Conservation (phyloP, 495 filamentous ascomycete species). For the Penicillium silybi region DNA sequence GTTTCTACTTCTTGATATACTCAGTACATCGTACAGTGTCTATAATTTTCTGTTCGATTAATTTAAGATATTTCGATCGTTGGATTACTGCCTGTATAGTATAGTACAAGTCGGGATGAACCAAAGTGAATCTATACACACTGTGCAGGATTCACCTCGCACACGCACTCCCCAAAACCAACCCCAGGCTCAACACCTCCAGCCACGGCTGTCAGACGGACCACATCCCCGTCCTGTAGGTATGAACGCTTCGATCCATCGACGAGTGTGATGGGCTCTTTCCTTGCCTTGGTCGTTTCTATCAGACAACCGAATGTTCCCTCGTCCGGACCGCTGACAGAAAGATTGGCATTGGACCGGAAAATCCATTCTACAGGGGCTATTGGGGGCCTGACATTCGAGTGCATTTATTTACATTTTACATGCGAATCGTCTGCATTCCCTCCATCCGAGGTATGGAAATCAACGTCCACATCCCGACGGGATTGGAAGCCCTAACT, state of each 20-base stretch:
- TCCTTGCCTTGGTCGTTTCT: constrained; percentile 64
- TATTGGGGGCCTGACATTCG: too few species aligned
- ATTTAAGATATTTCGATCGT: not conserved
- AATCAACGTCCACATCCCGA: constrained; percentile 17
- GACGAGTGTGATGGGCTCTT: constrained; percentile 52
- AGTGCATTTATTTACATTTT: too few species aligned
- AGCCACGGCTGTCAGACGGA: constrained; percentile 62
- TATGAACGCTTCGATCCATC: constrained; percentile 59
- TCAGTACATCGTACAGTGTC: not conserved
- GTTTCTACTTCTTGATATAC: not conserved
- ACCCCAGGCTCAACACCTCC: constrained; percentile 50
- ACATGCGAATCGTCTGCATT: too few species aligned
- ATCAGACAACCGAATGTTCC: constrained; percentile 64
- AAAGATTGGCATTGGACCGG: constrained; percentile 22
- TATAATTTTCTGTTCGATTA: not conserved
- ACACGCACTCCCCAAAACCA: constrained; percentile 66
- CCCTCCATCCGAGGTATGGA: not conserved
- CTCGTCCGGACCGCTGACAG: constrained; percentile 63
- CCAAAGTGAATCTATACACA: not conserved
- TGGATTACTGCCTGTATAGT: not conserved
- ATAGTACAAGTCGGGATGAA: not conserved
- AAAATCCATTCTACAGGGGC: not conserved
- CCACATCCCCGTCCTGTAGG: constrained; percentile 72
- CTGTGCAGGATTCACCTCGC: constrained; percentile 39
- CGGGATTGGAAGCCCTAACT: not conserved